These are phyloP conservation scores for Volvariella surrecta DNA, from an alignment of 1,284 basidiomycete species.

Conservation along the genomic window DNA sequence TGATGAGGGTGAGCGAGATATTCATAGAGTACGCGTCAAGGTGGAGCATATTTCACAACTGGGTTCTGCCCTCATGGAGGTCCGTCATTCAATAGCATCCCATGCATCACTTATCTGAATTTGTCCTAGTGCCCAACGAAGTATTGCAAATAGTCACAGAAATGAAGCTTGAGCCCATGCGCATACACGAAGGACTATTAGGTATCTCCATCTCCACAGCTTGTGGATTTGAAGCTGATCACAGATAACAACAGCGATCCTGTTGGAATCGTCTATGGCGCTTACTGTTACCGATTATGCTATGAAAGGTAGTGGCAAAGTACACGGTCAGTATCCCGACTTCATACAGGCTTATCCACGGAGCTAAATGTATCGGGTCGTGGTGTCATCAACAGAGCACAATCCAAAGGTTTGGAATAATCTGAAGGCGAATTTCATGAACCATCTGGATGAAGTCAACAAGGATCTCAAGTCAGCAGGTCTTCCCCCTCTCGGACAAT, in stretches of 20 bases:
- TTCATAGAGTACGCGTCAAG: too few species aligned
- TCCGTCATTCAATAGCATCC: conserved; percentile 27
- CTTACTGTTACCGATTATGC: conserved; percentile 57
- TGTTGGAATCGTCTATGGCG: conserved; percentile 59
- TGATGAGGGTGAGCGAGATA: too few species aligned
- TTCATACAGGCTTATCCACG: too few species aligned
- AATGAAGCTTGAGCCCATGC: conserved; percentile 38
- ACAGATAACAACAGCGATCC: conserved; percentile 36
- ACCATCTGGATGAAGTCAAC: too few species aligned
- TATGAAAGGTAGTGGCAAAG: conserved; percentile 45
- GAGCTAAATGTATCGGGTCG: too few species aligned
- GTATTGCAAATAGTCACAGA: conserved; percentile 47
- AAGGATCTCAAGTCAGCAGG: too few species aligned
- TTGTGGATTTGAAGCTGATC: neutral
- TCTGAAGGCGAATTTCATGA: too few species aligned
- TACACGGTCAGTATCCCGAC: too few species aligned
- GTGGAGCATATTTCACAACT: conserved; percentile 49
- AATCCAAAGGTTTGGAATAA: too few species aligned
- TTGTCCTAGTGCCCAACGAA: conserved; percentile 39
- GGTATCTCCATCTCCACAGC: conserved; percentile 22
- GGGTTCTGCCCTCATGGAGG: conserved; percentile 56
- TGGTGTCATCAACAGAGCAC: too few species aligned
- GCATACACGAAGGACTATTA: conserved; percentile 45
- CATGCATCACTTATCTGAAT: conserved; percentile 19
- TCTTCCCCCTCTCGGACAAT: too few species aligned